Conservation (phyloP, 2,329 filamentous ascomycete genomes). For the Microdochium bolleyi region DNA sequence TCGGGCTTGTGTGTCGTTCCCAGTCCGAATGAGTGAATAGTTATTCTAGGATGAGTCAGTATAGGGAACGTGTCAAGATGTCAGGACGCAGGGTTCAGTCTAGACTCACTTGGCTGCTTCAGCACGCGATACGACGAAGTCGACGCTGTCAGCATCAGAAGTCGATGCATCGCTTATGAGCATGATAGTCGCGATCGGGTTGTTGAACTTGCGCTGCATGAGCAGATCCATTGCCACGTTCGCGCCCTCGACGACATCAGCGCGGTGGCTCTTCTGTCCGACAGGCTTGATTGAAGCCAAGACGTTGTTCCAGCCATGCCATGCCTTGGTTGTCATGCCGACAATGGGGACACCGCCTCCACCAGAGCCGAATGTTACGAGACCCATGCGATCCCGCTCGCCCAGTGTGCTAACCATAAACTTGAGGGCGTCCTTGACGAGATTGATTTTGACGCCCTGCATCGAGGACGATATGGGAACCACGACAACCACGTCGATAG, state of each 20-base stretch:
- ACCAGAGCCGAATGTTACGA: constrained; percentile 94
- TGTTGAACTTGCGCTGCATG: constrained; percentile 95
- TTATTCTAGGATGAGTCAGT: constrained; percentile 51
- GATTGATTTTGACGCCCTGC: constrained; percentile 97
- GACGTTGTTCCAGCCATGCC: constrained; percentile 84
- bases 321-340: constrained; percentile 95
- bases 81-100: background rate
- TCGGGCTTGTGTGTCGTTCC: constrained; percentile 97
- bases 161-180: constrained; percentile 96
- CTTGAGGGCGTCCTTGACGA: constrained; percentile 82
- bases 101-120: constrained; percentile 84
- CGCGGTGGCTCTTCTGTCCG: constrained; percentile 91
- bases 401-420: constrained; percentile 88
- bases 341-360: constrained; percentile 89
- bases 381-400: constrained; percentile 89
- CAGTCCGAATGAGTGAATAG: constrained; percentile 92
- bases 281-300: constrained; percentile 84
- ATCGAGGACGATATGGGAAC: constrained; percentile 97
- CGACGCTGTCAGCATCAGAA: constrained; percentile 87
- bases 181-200: constrained; percentile 90
- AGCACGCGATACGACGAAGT: constrained; percentile 93
- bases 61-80: background rate
- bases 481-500: constrained; percentile 91
- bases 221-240: constrained; percentile 98
- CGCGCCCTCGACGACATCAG: constrained; percentile 93